Evolutionary conservation across 2,329 filamentous ascomycete species (phyloP), one percentile per base, ranked within the genome.

Genomic region (Bipolaris sorokiniana): DNA sequence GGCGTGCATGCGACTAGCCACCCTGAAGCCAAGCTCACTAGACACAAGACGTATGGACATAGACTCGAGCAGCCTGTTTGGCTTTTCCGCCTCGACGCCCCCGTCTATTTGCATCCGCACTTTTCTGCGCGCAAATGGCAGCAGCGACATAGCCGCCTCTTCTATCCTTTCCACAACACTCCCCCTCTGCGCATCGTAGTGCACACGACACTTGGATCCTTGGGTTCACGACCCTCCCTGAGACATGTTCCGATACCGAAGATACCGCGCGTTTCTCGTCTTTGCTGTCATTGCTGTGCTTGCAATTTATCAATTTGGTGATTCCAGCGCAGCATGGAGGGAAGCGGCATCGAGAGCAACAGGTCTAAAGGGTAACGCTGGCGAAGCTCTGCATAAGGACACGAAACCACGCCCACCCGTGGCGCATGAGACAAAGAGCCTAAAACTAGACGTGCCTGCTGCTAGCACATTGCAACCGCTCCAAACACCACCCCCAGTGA

Each of bases 251-350:
- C 84, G 87, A 49, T 80, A 84, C 61, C 77, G 88, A 66, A 81
- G 86, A 70, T 88, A 88, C 68, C 83, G 87, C 57, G 79, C 87
- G 55, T 86, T 88, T 59, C 72, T 86, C 33, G 70, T 86, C 59
- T 82, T 83, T 65, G 82, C 86, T 52, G 74, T 84, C 59, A 71
- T 87, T 54, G 74, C 86, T 48, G 74, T 86, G 48, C 78, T 88
- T 58, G 78, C 80, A 3, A 71, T 86, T 51, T 80, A 86, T 65
- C 82, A 82, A 62, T 84, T 86, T 61, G 73, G 77, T 33, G 75
- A 76, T 47, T 78, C 81, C 56, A 77, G 76, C 56, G 72, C 79
- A 53, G 79, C 77, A 74, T 71, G 70, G 70, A 63, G 53, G 36
- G 63, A 70, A 40, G 64, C 61, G 36, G 66, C 65, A n/a, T 65